Evolutionary conservation across 179 eudicot species (phyloP).

Genomic region (Patellifolia procumbens): DNA sequence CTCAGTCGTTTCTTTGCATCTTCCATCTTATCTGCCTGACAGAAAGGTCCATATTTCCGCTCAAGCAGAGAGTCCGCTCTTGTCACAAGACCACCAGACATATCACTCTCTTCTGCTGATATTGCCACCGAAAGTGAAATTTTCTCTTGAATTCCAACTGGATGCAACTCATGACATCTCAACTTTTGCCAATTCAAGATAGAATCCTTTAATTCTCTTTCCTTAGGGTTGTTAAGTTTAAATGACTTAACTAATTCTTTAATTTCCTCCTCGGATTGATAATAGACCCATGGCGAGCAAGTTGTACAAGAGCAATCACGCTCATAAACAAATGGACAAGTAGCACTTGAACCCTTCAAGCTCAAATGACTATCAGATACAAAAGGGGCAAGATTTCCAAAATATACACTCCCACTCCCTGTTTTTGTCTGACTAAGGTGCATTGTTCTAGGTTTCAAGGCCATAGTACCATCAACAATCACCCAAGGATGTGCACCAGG

Average conservation of each 20-base stretch:
- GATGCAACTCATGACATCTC: constrained; percentile 36
- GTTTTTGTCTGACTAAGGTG: constrained; percentile 16
- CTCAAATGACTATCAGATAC: constrained; percentile 13
- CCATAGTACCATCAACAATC: constrained; percentile 45
- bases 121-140: constrained; percentile 20
- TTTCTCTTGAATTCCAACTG: constrained; percentile 36
- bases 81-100: constrained; percentile 38
- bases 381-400: constrained; percentile 14
- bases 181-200: constrained; percentile 62
- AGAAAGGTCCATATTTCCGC: constrained; percentile 57
- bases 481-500: constrained; percentile 43
- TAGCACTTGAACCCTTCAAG: constrained; percentile 40
- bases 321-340: constrained; percentile 40
- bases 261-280: constrained; percentile 59
- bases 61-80: constrained; percentile 61
- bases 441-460: constrained; percentile 29
- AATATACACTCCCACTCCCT: constrained; percentile 14
- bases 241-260: constrained; percentile 59
- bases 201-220: constrained; percentile 68
- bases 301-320: constrained; percentile 20
- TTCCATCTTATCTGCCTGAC: constrained; percentile 33
- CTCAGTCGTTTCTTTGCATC: constrained; percentile 37
- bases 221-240: constrained; percentile 58
- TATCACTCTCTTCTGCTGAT: constrained; percentile 24
- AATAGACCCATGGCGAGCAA: constrained; percentile 56